Base-by-base conservation (phyloP, 116 monocot genomes). In the Cymodocea nodosa region DNA sequence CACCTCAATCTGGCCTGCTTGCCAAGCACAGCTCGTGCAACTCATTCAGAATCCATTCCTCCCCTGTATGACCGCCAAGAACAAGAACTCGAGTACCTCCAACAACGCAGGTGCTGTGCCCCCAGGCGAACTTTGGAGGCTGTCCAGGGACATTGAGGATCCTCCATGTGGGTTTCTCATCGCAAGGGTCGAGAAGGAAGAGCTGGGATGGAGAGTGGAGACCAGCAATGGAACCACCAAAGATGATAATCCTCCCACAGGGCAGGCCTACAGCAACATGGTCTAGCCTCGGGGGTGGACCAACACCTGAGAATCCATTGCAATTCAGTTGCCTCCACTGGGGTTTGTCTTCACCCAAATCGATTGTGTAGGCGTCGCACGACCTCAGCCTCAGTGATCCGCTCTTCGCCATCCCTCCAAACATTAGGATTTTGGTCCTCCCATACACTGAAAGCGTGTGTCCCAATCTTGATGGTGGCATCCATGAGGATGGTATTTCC, bases 381-480 rank as follows among this genome's bases (percentile, higher is more conserved):
- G 91, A 84, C 15, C 91, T 70, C 25, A 87, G 61, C 14, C 84
- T 61, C 4, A 87, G 76, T 10, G 87, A 84, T 0, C 84, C 91
- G 56, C 86, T 86, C 73, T 81, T 90, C 5, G 90, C 90, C 54
- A 90, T 66, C 30, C 90, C 90, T 17, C 86, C 90, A 79, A 86
- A 90, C 90, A 86, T 86, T n/a, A 90, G 68, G 22, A 86, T 82
- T 23, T 84, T 92, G 14, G 75, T 62, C 1, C 91, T 78, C 67
- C 78, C 80, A 62, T 87, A 92, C 9, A 82, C 82, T 4, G 91
- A 87, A 0, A 84, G 39, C 0, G 91, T 80, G 70, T 87, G 87
- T 2, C 91, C 91, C 66, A 92, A 62, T 70, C 91, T 78, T 6
- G 91, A 87, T 34, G 91, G 87, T 52, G 91, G 87, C 0, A 68